Base-by-base conservation (phyloP, 305 asterid species). In the Solanum hybrid region DNA sequence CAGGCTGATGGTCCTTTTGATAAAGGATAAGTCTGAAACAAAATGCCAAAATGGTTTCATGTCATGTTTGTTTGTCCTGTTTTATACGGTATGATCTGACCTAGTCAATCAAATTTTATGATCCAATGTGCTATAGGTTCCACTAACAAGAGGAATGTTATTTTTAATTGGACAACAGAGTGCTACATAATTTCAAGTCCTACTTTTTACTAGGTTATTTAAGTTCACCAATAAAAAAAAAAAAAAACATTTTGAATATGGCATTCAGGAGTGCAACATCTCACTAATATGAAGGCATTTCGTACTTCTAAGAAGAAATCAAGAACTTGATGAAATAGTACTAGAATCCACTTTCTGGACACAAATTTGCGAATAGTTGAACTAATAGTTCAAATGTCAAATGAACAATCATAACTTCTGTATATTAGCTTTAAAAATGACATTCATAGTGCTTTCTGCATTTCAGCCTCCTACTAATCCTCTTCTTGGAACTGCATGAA, bases 401-500 rank as follows among this genome's bases (percentile, higher is more conserved):
- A 37, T 81, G 37, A 10, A 27, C 24, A 4, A 17, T 26, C 71
- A 13, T 26, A 12, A 80, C 24, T 24, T 79, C 1, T 38, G 35
- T 40, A 40, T 46, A 81, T 7, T 26, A 40, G 37, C 71, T 81
- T 38, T 40, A 26, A 81, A 81, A 16, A 81, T 40, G 86, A 16
- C 36, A 81, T 7, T 46, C 40, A 37, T 8, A 69, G 17, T 86
- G 88, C 88, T 32, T 17, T 69, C 35, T 64, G 66, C 34, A 35
- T 69, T 84, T 51, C 87, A 84, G 6, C 64, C 31, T 78, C 56
- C 85, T 22, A 35, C 85, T 78, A 78, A 78, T 36, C 56, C 60
- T 87, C 66, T n/a, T 66, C 90, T 88, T 88, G 42, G 27, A 76
- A 82, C 56, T 42, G 96, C 97, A 87, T 34, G 81, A 86, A 94